These are phyloP conservation scores for Paracamarosporium sp. DNA, from an alignment of 2,329 filamentous ascomycete genomes.

Conservation along the genomic window DNA sequence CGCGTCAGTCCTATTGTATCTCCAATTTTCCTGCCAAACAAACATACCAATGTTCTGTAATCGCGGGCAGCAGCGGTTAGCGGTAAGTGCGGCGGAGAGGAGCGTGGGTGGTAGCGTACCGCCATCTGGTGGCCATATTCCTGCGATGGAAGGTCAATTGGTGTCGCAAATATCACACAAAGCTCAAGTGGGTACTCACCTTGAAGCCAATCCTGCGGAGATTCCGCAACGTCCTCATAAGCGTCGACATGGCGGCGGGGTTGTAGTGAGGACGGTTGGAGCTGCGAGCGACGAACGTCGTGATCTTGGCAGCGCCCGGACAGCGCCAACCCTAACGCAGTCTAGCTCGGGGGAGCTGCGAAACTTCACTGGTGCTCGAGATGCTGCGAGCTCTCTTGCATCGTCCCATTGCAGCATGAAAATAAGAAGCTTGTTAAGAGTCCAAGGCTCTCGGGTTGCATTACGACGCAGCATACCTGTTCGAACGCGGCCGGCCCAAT, in stretches of 20 bases:
- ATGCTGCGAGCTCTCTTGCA: not conserved
- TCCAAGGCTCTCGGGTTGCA: slow-evolving; percentile 25
- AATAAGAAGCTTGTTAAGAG: slow-evolving; percentile 38
- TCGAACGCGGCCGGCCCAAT: slow-evolving; percentile 20
- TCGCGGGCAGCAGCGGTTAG: slow-evolving; percentile 31
- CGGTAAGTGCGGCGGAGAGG: slow-evolving; percentile 23
- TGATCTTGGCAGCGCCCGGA: slow-evolving; percentile 3
- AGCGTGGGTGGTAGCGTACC: slow-evolving; percentile 63
- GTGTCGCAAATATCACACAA: slow-evolving; percentile 17
- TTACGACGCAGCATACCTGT: slow-evolving; percentile 24
- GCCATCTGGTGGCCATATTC: slow-evolving; percentile 92
- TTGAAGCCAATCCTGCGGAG: slow-evolving; percentile 87
- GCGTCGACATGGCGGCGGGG: slow-evolving; percentile 80
- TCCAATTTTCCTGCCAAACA: not conserved
- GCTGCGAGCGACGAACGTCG: slow-evolving; percentile 22
- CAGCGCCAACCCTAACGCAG: not conserved
- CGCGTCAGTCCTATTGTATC: slow-evolving; percentile 31
- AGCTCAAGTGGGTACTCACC: slow-evolving; percentile 58
- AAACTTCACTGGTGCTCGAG: slow-evolving; percentile 38
- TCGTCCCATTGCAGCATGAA: slow-evolving; percentile 34
- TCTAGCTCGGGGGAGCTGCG: slow-evolving; percentile 18
- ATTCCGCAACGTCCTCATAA: slow-evolving; percentile 85
- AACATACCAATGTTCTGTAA: slow-evolving; percentile 48
- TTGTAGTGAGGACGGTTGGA: slow-evolving; percentile 24
- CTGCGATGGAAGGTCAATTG: slow-evolving; percentile 57